phyloP scores from a whole-genome alignment of 2,329 filamentous ascomycete species.

The Colletotrichum chlorophyti region DNA sequence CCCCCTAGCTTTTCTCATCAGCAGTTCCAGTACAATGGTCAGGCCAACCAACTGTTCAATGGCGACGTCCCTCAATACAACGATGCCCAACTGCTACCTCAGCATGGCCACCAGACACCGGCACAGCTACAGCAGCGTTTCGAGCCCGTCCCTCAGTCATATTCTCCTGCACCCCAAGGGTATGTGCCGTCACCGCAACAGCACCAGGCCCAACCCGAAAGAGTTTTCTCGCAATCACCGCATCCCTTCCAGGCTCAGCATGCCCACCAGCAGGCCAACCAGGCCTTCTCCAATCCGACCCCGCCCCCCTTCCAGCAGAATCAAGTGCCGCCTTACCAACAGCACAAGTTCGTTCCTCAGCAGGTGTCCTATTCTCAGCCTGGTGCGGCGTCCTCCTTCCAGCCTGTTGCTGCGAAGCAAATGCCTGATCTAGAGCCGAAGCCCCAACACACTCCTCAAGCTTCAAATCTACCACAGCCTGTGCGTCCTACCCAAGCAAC shows the following conservation, averaged over 20 bases:
- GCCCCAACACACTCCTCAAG: conserved; percentile 7
- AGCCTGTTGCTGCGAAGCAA: conserved; percentile 18
- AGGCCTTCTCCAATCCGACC: conserved; percentile 19
- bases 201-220: conserved; percentile 25
- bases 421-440: conserved; percentile 5
- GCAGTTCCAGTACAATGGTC: conserved; percentile 41
- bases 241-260: conserved; percentile 25
- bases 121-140: conserved; percentile 41
- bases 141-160: conserved; percentile 23
- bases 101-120: conserved; percentile 41
- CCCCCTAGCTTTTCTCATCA: conserved; percentile 41
- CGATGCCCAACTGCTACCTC: conserved; percentile 42
- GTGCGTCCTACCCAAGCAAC: conserved; percentile 29
- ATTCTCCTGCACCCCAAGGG: conserved; percentile 32
- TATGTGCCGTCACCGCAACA: conserved; percentile 36
- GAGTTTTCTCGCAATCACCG: conserved; percentile 26
- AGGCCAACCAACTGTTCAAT: conserved; percentile 41
- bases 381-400: conserved; percentile 6
- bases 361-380: conserved; percentile 21
- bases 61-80: conserved; percentile 40
- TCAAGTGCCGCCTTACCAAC: conserved; percentile 21
- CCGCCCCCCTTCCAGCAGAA: conserved; percentile 20
- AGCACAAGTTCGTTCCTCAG: conserved; percentile 27
- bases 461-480: conserved; percentile 29
- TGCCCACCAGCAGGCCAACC: conserved; percentile 17